phyloP scores from a whole-genome alignment of 78 protist genomes.

The Dictyostelium discoideum region dicty_2.7 NC_007089.4:5724001-5724500 shows the following conservation, averaged over 20 bases:
- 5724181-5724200: not conserved
- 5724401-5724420: conserved; percentile 1
- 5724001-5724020: no score
- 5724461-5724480: not conserved
- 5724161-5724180: not conserved
- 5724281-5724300: not conserved
- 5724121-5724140: no score
- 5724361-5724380: not conserved
- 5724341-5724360: not conserved
- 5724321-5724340: not conserved
- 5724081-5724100: no score
- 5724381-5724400: not conserved
- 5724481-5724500: not conserved
- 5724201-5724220: not conserved
- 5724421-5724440: not conserved
- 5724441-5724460: not conserved
- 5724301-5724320: not conserved
- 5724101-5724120: no score
- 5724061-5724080: no score
- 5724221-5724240: not conserved
- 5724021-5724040: no score
- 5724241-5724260: not conserved
- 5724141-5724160: no score
- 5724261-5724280: not conserved
- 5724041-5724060: no score